These are phyloP conservation scores for Fraxinus cuspidata DNA, from an alignment of 257 asterid species.

Conservation along the genomic window DNA sequence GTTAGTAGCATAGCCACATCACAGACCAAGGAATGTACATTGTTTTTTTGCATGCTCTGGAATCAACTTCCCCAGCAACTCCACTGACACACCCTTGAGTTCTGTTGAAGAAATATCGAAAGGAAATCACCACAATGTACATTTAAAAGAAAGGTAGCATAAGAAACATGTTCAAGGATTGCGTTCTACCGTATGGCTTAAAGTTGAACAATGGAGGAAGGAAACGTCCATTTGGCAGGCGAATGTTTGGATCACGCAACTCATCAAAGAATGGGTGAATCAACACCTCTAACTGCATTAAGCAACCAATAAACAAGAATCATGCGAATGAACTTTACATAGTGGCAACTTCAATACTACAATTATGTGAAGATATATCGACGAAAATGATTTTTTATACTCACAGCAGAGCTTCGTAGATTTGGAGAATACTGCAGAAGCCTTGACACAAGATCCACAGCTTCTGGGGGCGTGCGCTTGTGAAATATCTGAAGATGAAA, in stretches of 20 bases:
- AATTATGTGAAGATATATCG: neutral
- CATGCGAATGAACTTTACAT: neutral
- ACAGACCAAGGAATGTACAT: slow-evolving; percentile 61
- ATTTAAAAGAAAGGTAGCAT: neutral
- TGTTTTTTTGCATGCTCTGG: slow-evolving; percentile 85
- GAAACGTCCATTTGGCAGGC: slow-evolving; percentile 67
- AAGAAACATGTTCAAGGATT: neutral
- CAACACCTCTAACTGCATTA: slow-evolving; percentile 62
- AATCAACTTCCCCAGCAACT: slow-evolving; percentile 62
- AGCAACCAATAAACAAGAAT: neutral
- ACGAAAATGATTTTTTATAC: neutral
- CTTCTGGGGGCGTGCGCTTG: slow-evolving; percentile 47
- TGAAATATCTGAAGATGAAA: slow-evolving; percentile 42
- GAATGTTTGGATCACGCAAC: slow-evolving; percentile 63
- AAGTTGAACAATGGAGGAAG: slow-evolving; percentile 76
- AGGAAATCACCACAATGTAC: neutral
- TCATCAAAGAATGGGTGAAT: slow-evolving; percentile 70
- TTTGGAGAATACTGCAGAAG: slow-evolving; percentile 59
- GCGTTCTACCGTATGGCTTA: slow-evolving; percentile 50
- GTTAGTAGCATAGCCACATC: slow-evolving; percentile 17
- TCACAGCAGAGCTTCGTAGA: slow-evolving; percentile 50
- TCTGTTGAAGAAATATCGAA: slow-evolving; percentile 33
- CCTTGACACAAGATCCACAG: slow-evolving; percentile 53
- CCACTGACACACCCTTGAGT: slow-evolving; percentile 60
- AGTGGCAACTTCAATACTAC: neutral